These are phyloP conservation scores for Clonostachys rosea DNA, from an alignment of 2,329 filamentous ascomycete species.

Conservation along the genomic window DNA sequence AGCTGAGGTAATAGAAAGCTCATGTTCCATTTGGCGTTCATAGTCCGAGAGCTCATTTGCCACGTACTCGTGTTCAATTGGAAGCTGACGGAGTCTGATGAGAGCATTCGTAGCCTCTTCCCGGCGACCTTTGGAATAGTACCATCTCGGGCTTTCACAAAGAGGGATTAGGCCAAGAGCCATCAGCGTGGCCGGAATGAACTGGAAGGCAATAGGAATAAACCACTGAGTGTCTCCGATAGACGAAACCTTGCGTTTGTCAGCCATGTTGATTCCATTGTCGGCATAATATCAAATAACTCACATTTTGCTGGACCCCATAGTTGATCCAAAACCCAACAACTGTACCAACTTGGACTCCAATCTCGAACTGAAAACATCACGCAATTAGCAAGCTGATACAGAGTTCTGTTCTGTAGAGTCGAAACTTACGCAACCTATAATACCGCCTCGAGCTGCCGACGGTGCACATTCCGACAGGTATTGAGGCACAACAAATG, in stretches of 20 bases:
- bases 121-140: slow-evolving; percentile 20
- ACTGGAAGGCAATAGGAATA: slow-evolving; percentile 34
- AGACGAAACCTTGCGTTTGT: too few relatives aligned
- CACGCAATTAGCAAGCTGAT: too few relatives aligned
- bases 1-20: slow-evolving; percentile 43
- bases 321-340: slow-evolving; percentile 34
- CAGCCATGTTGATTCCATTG: too few relatives aligned
- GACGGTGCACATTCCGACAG: slow-evolving; percentile 51
- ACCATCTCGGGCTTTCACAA: slow-evolving; percentile 37
- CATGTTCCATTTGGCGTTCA: slow-evolving; percentile 45
- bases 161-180: slow-evolving; percentile 9
- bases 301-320: slow-evolving; percentile 7
- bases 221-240: slow-evolving; percentile 23
- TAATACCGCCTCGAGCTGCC: slow-evolving; percentile 42
- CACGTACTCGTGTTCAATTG: slow-evolving; percentile 14
- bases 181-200: slow-evolving; percentile 29
- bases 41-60: slow-evolving; percentile 33
- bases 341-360: slow-evolving; percentile 44
- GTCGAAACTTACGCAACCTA: slow-evolving; percentile 23
- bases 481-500: slow-evolving; percentile 50
- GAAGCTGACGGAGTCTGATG: slow-evolving; percentile 11
- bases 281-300: background rate
- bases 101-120: slow-evolving; percentile 16
- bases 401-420: too few relatives aligned
- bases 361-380: slow-evolving; percentile 31